Percentiles rank a stretch among this genome's conserved stretches.
phyloP scores from a whole-genome alignment of 306 rosid species.

The Benincasa hispida region DNA sequence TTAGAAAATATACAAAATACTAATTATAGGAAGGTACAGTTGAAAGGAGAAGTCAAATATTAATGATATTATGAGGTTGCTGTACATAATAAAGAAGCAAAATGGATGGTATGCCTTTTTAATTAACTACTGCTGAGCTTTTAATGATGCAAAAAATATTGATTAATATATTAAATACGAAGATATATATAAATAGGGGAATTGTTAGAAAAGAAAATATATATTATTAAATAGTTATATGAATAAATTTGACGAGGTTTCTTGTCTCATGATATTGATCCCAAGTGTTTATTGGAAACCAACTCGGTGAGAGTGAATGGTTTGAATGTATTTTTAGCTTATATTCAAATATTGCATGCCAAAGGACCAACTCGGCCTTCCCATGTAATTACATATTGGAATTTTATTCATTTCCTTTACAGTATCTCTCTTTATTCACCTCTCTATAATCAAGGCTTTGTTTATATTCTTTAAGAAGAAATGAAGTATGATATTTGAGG shows the following conservation, averaged over 20 bases:
- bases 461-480: neutral
- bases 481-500: no score
- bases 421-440: neutral
- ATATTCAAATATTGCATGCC: neutral
- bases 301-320: neutral
- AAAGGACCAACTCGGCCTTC: neutral
- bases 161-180: neutral
- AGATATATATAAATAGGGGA: neutral
- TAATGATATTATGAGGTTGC: conserved; percentile 12
- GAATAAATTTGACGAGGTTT: neutral
- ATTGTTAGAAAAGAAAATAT: neutral
- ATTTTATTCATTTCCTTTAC: neutral
- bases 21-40: conserved; percentile 29
- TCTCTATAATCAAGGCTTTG: neutral
- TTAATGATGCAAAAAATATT: neutral
- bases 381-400: neutral
- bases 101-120: conserved; percentile 11
- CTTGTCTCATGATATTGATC: neutral
- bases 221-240: neutral
- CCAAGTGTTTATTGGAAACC: conserved; percentile 14
- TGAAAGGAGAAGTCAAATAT: conserved; percentile 10
- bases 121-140: conserved; percentile 4
- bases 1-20: conserved; percentile 28
- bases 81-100: conserved; percentile 37
- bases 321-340: no score